phyloP scores from a whole-genome alignment of 768 basidiomycete genomes.

The Termitomyces sp. region DNA sequence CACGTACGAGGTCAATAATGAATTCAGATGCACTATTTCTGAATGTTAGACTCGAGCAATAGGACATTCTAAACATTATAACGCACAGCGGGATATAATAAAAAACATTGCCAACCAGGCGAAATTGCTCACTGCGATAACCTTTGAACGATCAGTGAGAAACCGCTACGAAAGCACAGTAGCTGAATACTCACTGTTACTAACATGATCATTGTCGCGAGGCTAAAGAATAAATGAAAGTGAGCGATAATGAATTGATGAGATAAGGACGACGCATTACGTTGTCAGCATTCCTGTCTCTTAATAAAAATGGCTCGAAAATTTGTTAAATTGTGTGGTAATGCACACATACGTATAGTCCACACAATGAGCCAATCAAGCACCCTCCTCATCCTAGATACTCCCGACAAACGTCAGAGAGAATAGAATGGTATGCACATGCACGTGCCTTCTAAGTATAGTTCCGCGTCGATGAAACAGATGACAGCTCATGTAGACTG shows the following conservation, averaged over 20 bases:
- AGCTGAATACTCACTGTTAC: neutral
- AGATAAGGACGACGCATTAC: neutral
- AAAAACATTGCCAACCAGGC: neutral
- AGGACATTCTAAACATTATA: neutral
- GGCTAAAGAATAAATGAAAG: neutral
- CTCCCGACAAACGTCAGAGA: too few species aligned
- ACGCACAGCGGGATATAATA: neutral
- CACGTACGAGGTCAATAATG: neutral
- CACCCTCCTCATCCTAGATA: neutral
- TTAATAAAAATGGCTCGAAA: neutral
- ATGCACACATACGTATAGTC: neutral
- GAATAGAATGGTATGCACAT: too few species aligned
- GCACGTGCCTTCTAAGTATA: neutral
- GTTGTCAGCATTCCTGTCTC: neutral
- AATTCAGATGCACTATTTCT: neutral
- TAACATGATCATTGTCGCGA: neutral
- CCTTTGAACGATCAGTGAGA: neutral
- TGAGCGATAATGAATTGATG: neutral
- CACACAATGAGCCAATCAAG: neutral
- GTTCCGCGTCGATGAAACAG: neutral
- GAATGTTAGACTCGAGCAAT: neutral
- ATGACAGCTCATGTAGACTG: neutral
- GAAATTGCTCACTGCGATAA: neutral
- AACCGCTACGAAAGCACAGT: too few species aligned
- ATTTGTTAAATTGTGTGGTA: neutral